A percentile compares a stretch with the other conserved stretches of the same genome.
Evolutionary conservation across 2,329 filamentous ascomycete genomes (phyloP).

Genomic region (Alternaria tenuissima): DNA sequence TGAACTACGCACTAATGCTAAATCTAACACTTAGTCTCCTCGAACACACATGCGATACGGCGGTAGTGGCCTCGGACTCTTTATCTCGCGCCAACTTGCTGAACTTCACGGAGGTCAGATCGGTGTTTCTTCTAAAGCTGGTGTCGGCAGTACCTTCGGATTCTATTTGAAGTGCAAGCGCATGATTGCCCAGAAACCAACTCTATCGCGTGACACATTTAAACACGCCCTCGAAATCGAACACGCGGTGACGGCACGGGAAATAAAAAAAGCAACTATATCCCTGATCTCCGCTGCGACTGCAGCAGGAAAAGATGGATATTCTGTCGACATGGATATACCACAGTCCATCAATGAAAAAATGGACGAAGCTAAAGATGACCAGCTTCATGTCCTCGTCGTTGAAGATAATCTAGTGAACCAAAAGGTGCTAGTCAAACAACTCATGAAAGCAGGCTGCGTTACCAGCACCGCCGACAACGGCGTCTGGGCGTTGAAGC

Average conservation of each 20-base stretch:
- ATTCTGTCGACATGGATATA: background rate
- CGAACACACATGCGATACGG: conserved; percentile 47
- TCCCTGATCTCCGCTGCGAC: background rate
- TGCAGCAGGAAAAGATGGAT: background rate
- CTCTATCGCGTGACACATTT: conserved; percentile 5
- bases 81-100: conserved; percentile 47
- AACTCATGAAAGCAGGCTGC: conserved; percentile 44
- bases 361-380: background rate
- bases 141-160: conserved; percentile 44
- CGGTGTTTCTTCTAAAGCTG: conserved; percentile 42
- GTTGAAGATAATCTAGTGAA: conserved; percentile 52
- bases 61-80: conserved; percentile 48
- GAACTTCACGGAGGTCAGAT: conserved; percentile 49
- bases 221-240: conserved; percentile 11
- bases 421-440: conserved; percentile 45
- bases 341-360: background rate
- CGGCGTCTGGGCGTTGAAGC: conserved; percentile 41
- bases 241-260: background rate
- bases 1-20: background rate
- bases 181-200: conserved; percentile 14
- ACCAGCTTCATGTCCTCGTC: conserved; percentile 37
- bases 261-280: background rate
- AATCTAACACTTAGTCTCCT: conserved; percentile 26
- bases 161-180: conserved; percentile 45
- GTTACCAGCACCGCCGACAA: conserved; percentile 42